Evolutionary conservation across 202 grass and related monocot species (phyloP).

Genomic region (Eragrostis tef): DNA sequence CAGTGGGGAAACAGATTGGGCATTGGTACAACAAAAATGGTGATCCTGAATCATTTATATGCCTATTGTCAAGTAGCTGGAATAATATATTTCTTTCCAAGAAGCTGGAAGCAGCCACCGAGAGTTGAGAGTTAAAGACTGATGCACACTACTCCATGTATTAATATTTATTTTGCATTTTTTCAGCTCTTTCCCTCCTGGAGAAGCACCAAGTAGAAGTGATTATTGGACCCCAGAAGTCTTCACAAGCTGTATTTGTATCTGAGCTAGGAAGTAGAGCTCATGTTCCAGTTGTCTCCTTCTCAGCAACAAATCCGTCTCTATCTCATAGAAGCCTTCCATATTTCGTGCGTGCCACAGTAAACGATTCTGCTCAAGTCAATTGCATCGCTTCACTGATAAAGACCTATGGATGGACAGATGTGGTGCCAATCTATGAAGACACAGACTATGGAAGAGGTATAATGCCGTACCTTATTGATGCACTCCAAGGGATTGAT

Average conservation of each 20-base stretch:
- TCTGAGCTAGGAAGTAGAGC: conserved; percentile 43
- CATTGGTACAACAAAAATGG: too few species aligned
- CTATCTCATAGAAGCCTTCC: conserved; percentile 38
- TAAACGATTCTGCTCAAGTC: conserved; percentile 49
- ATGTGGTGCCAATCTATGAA: conserved; percentile 49
- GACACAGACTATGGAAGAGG: conserved; percentile 50
- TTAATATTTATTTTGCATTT: not conserved
- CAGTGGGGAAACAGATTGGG: too few species aligned
- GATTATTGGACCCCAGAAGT: conserved; percentile 57
- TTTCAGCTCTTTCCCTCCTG: conserved; percentile 55
- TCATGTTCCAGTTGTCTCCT: conserved; percentile 53
- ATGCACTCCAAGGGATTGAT: conserved; percentile 45
- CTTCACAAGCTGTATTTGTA: conserved; percentile 52
- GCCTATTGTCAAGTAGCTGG: too few species aligned
- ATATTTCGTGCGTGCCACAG: conserved; percentile 57
- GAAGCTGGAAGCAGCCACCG: too few species aligned
- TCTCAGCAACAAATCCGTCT: conserved; percentile 53
- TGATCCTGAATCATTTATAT: too few species aligned
- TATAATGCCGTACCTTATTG: conserved; percentile 49
- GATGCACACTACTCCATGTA: not conserved
- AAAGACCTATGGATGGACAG: conserved; percentile 55
- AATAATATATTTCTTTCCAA: too few species aligned
- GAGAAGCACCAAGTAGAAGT: conserved; percentile 45
- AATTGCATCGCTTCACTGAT: conserved; percentile 51
- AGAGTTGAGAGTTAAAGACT: too few species aligned